Conservation (phyloP, 2,329 filamentous ascomycete species). For the Cadophora sp. region DNA sequence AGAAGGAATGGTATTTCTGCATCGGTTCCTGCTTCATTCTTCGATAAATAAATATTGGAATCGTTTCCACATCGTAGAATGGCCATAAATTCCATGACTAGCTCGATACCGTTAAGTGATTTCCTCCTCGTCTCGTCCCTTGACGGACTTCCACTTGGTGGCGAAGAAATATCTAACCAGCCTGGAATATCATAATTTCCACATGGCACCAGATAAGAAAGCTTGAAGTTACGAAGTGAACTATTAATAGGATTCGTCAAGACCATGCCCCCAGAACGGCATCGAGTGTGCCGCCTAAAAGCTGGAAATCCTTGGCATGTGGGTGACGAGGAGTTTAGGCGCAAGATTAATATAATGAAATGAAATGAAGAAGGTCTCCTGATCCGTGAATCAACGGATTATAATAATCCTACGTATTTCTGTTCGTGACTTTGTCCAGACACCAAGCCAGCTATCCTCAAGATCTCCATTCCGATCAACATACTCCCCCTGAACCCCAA, state of each 20-base stretch:
- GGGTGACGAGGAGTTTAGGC: slow-evolving; percentile 1
- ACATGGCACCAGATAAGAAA: not conserved
- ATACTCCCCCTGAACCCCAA: not conserved
- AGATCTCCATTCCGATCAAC: not conserved
- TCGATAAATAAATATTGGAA: not conserved
- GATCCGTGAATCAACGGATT: not conserved
- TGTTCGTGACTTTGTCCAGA: not conserved
- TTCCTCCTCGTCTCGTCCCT: not conserved
- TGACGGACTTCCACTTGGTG: not conserved
- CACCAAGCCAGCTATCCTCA: not conserved
- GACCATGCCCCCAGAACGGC: not conserved
- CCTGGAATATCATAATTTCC: not conserved
- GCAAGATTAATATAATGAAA: not conserved
- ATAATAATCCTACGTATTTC: not conserved
- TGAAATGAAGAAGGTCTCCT: not conserved
- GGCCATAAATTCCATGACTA: not conserved
- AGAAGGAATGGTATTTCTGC: not conserved
- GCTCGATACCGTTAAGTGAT: not conserved
- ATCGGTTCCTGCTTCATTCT: not conserved
- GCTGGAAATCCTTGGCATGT: not conserved
- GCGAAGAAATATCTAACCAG: not conserved
- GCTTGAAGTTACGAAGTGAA: no score
- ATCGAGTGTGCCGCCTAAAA: not conserved
- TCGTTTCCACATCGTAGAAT: not conserved
- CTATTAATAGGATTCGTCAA: not conserved